These are phyloP conservation scores for Pichia sp. DNA, from an alignment of 1,139 yeast genomes.

Conservation along the genomic window DNA sequence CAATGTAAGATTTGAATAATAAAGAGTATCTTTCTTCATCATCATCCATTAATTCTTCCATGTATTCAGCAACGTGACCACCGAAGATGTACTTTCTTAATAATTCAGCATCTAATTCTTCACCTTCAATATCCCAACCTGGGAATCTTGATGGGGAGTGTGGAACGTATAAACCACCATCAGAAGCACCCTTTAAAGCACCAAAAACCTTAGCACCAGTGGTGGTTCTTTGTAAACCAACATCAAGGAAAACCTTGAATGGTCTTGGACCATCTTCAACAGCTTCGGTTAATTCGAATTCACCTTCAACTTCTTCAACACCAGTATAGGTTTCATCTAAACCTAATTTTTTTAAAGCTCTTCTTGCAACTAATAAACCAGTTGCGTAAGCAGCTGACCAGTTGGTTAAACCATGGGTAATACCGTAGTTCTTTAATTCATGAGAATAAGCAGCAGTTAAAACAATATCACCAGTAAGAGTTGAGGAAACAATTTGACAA, in stretches of 20 bases:
- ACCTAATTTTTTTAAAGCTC: conserved; percentile 97
- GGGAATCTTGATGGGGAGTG: conserved; percentile 99
- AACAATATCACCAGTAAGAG: conserved; percentile 94
- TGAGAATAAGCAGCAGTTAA: conserved; percentile 98
- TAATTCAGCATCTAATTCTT: conserved; percentile 95
- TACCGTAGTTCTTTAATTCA: conserved; percentile 97
- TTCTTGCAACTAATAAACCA: conserved; percentile 98
- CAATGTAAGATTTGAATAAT: conserved; percentile 94
- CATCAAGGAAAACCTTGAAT: conserved; percentile 98
- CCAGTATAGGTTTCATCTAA: conserved; percentile 97
- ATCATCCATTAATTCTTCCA: conserved; percentile 99
- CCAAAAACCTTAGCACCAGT: conserved; percentile 99
- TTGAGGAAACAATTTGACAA: conserved; percentile 95
- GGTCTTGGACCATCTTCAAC: conserved; percentile 99
- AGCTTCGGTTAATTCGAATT: conserved; percentile 95
- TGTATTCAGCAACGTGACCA: conserved; percentile 99
- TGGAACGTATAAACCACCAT: conserved; percentile 99
- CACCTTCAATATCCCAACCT: conserved; percentile 99
- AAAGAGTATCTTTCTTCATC: conserved; percentile 99
- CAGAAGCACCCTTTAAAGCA: conserved; percentile 99
- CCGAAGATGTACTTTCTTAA: conserved; percentile 94
- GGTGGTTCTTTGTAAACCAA: conserved; percentile 99
- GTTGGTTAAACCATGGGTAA: conserved; percentile 98
- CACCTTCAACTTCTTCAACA: conserved; percentile 99
- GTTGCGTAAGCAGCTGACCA: conserved; percentile 99